These are phyloP conservation scores for Maudiozyma humilis DNA, from an alignment of 1,139 yeast species.

Conservation along the genomic window DNA sequence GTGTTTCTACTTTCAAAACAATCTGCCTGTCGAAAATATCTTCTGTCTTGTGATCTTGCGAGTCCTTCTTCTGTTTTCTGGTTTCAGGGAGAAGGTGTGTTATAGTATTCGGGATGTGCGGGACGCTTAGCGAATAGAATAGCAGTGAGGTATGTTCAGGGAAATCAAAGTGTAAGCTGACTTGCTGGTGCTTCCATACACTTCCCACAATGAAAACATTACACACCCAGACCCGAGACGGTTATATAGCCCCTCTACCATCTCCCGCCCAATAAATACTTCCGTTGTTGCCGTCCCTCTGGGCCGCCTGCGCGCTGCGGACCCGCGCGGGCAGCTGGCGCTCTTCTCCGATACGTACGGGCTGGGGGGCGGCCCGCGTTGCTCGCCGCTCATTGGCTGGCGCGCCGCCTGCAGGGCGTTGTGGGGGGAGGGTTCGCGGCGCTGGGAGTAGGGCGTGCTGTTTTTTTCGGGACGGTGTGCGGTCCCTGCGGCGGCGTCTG, in stretches of 20 bases:
- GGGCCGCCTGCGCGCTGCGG: not conserved
- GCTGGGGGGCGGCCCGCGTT: not conserved
- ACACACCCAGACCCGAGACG: not conserved
- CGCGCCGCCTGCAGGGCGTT: not conserved
- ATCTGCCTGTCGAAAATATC: too few relatives aligned
- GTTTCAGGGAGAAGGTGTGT: not conserved
- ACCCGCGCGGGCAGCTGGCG: not conserved
- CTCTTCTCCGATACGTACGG: constrained; percentile 7
- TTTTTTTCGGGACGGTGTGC: not conserved
- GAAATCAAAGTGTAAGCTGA: not conserved
- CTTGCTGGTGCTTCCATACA: too few relatives aligned
- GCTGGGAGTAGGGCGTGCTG: not conserved
- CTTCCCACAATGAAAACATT: too few relatives aligned
- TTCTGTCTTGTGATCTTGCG: too few relatives aligned
- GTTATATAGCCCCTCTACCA: not conserved
- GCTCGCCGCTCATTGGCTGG: constrained; percentile 5
- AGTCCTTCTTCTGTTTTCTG: too few relatives aligned
- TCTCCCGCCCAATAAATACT: not conserved
- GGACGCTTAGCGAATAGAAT: not conserved
- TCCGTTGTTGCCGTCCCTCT: constrained; percentile 1
- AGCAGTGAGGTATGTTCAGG: not conserved
- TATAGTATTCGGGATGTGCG: too few relatives aligned
- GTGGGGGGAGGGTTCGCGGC: too few relatives aligned
- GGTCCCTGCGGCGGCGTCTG: not conserved
- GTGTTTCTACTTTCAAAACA: too few relatives aligned